Base-by-base conservation (phyloP, 345 rosid genomes). In the Passiflora organensis region DNA sequence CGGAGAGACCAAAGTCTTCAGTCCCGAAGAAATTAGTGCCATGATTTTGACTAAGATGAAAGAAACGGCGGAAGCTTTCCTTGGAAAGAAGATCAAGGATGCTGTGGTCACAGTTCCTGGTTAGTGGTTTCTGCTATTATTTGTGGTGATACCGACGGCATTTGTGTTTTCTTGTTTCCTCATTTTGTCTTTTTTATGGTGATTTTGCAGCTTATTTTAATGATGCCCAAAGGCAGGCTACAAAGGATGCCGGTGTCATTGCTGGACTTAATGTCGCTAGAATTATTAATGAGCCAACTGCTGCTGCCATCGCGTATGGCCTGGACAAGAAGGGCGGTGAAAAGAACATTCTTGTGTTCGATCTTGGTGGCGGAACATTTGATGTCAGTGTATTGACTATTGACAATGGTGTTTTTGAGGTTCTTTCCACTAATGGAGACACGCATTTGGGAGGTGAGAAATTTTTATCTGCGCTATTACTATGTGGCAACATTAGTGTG, bases 91-190 rank as follows among this genome's bases (percentile, higher is more conserved):
- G 68, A 91, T 91, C 64, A 91, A 82, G 84, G 98, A 91, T 65
- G 96, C 96, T 13, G 98, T 91, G 41, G 96, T 91, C 59, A 91
- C 98, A 39, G 96, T 91, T 77, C 98, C 98, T 45, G 96, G 97
- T 91, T 12, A 72, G 80, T 76, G 19, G n/a, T n/a, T n/a, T 28
- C 34, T 2, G 34, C 8, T 8, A 28, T 28, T 28, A n/a, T n/a
- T n/a, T n/a, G n/a, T n/a, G n/a, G n/a, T n/a, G n/a, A n/a, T n/a
- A n/a, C n/a, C n/a, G n/a, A n/a, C n/a, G n/a, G 34, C 34, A 28
- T 8, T 43, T 25, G 45, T 6, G 13, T 46, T 8, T 6, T 3
- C 6, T 19, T 47, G 0, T 19, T 13, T 13, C 2, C 11, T 0
- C 10, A 1, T 16, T 3, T 58, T 44, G 24, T 36, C 16, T 6